Conservation (phyloP, 208 protist genomes). For the Leishmania tropica region DNA sequence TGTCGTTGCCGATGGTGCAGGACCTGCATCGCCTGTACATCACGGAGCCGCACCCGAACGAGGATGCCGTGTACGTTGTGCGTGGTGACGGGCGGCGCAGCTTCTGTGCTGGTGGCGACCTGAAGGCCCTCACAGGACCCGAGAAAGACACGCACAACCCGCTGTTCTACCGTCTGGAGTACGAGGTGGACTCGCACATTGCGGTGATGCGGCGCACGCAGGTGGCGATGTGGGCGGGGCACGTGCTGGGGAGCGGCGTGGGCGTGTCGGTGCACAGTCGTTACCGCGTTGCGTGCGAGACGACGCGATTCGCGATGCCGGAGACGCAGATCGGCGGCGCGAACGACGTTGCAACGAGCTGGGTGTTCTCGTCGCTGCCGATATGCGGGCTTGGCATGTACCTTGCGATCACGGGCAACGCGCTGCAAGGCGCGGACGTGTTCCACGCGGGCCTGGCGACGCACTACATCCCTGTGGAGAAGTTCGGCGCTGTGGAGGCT, state of each 20-base stretch:
- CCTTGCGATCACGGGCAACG: constrained; percentile 78
- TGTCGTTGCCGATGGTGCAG: constrained; percentile 49
- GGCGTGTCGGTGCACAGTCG: constrained; percentile 76
- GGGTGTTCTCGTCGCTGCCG: constrained; percentile 60
- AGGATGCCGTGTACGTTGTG: constrained; percentile 45
- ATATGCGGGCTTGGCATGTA: constrained; percentile 63
- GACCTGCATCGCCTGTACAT: constrained; percentile 52
- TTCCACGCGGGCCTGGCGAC: constrained; percentile 73
- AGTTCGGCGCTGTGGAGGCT: constrained; percentile 39
- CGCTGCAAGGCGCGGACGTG: constrained; percentile 74
- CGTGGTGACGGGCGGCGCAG: constrained; percentile 44
- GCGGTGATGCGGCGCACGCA: constrained; percentile 59
- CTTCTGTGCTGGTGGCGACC: constrained; percentile 81
- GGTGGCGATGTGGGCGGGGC: constrained; percentile 83
- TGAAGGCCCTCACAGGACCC: constrained; percentile 40
- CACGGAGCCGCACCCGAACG: constrained; percentile 35
- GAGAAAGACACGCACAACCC: constrained; percentile 9
- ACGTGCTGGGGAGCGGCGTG: constrained; percentile 85
- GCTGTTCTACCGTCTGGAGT: constrained; percentile 72
- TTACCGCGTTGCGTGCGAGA: constrained; percentile 80
- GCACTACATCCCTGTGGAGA: constrained; percentile 53
- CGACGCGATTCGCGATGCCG: constrained; percentile 82
- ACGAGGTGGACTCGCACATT: constrained; percentile 74
- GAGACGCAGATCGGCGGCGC: constrained; percentile 78
- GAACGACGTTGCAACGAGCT: constrained; percentile 70